phyloP scores from a whole-genome alignment of 2,329 filamentous ascomycete genomes.

The Penicillium sclerotigenum region DNA sequence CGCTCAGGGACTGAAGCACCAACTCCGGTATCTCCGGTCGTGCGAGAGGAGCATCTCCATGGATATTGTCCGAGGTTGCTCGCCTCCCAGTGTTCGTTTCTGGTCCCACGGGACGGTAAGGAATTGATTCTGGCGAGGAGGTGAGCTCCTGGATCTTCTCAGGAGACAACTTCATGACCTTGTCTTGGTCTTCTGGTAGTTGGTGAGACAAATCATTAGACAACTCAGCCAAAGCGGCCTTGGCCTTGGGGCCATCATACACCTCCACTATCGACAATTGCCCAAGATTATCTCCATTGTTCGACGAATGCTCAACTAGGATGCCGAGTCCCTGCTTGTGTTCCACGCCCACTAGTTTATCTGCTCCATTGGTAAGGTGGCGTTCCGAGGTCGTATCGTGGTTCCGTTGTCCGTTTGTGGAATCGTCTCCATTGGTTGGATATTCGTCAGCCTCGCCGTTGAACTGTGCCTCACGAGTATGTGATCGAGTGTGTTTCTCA shows the following conservation, averaged over 20 bases:
- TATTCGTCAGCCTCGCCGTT: not conserved
- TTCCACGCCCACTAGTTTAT: not conserved
- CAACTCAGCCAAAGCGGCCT: slow-evolving; percentile 23
- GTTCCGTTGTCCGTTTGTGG: not conserved
- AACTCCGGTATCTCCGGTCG: slow-evolving; percentile 16
- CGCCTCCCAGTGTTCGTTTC: slow-evolving; percentile 23
- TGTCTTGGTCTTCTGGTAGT: slow-evolving; percentile 33
- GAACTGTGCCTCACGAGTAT: not conserved
- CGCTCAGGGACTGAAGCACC: slow-evolving; percentile 25
- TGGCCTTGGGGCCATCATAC: slow-evolving; percentile 26
- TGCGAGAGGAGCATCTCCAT: slow-evolving; percentile 3
- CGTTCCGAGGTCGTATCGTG: not conserved
- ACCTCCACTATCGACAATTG: slow-evolving; percentile 31
- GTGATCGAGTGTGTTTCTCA: not conserved
- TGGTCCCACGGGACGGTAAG: slow-evolving; percentile 42
- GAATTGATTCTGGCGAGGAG: slow-evolving; percentile 53
- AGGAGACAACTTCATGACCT: slow-evolving; percentile 52
- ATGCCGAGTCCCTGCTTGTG: slow-evolving; percentile 21
- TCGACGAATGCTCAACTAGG: slow-evolving; percentile 13
- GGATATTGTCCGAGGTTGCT: slow-evolving; percentile 21
- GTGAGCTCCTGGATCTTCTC: slow-evolving; percentile 56
- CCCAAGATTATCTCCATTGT: slow-evolving; percentile 12
- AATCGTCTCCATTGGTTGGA: not conserved
- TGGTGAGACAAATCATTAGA: slow-evolving; percentile 25
- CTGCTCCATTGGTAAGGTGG: not conserved